Evolutionary conservation across 495 filamentous ascomycete genomes (phyloP).

Genomic region (Annulohypoxylon moriforme): DNA sequence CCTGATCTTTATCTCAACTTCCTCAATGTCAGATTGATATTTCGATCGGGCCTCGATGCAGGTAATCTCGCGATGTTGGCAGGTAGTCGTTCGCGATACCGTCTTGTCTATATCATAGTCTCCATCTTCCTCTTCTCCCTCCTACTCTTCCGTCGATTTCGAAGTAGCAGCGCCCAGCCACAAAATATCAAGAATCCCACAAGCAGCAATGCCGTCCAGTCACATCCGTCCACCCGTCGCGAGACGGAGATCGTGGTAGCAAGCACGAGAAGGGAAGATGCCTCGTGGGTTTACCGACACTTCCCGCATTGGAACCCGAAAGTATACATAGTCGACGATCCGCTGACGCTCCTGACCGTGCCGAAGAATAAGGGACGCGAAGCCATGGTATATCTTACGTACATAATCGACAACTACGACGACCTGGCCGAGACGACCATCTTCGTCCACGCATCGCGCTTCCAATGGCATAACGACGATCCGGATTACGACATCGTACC

Average conservation of each 20-base stretch:
- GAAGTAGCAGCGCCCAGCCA: not conserved
- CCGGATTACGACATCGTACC: slow-evolving; percentile 60
- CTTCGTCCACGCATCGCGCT: slow-evolving; percentile 71
- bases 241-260: slow-evolving; percentile 54
- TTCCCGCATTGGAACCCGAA: slow-evolving; percentile 56
- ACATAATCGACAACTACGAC: slow-evolving; percentile 73
- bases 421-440: slow-evolving; percentile 67
- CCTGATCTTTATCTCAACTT: not conserved
- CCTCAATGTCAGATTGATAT: not conserved
- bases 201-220: not conserved
- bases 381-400: slow-evolving; percentile 72
- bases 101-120: not conserved
- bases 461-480: slow-evolving; percentile 74
- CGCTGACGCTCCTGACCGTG: slow-evolving; percentile 53
- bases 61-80: slow-evolving; percentile 1
- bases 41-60: not conserved
- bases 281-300: slow-evolving; percentile 49
- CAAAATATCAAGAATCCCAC: not conserved
- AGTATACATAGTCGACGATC: slow-evolving; percentile 64
- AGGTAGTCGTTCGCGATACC: not conserved
- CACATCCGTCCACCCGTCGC: not conserved
- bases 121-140: not conserved
- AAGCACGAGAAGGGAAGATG: slow-evolving; percentile 49
- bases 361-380: slow-evolving; percentile 70
- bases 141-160: not conserved